phyloP scores from a whole-genome alignment of 208 protist genomes.

The Acanthamoeba castellanii region DNA sequence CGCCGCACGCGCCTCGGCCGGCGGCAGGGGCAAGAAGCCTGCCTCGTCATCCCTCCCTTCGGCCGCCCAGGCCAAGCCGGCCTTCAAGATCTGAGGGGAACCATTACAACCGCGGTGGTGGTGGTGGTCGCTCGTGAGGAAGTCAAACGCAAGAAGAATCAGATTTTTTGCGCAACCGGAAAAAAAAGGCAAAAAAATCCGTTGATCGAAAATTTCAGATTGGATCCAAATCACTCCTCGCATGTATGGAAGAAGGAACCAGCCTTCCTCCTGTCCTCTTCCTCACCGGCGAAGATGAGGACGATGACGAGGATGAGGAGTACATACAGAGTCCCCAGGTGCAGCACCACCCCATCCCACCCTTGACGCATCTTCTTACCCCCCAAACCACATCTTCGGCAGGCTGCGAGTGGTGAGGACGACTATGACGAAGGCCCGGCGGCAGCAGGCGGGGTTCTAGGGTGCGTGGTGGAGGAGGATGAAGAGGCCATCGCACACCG shows the following conservation, averaged over 20 bases:
- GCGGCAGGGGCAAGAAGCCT: neutral
- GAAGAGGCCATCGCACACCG: neutral
- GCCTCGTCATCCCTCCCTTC: neutral
- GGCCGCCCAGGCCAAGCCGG: neutral
- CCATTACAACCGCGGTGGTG: too few species aligned
- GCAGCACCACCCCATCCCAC: neutral
- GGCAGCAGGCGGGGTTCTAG: too few species aligned
- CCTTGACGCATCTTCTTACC: neutral
- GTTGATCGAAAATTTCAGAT: too few species aligned
- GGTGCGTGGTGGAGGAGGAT: neutral
- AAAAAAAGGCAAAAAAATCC: too few species aligned
- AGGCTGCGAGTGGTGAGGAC: too few species aligned
- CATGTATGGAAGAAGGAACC: neutral
- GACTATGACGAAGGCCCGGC: too few species aligned
- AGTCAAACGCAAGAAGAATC: too few species aligned
- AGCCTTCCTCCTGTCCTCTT: neutral
- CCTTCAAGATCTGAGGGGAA: conserved; percentile 51
- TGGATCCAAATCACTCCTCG: too few species aligned
- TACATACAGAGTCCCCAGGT: neutral
- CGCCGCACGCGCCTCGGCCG: neutral
- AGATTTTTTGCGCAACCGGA: too few species aligned
- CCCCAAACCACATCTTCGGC: too few species aligned
- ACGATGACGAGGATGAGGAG: neutral
- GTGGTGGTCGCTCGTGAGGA: too few species aligned
- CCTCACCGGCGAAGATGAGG: neutral